Evolutionary conservation across 495 filamentous ascomycete genomes (phyloP).

Genomic region (Daldinia decipiens): DNA sequence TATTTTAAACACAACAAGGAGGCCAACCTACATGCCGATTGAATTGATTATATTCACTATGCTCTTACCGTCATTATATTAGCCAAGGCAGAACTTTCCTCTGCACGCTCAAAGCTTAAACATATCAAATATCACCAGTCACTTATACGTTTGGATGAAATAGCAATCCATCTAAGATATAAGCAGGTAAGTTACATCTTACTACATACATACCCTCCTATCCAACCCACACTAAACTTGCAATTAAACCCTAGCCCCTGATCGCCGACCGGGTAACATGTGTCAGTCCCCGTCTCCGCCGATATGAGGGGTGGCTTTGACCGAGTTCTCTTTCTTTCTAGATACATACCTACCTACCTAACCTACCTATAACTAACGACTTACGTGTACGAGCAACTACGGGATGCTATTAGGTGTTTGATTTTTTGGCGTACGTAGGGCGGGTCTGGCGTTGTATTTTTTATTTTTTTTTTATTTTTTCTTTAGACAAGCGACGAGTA

Average conservation of each 20-base stretch:
- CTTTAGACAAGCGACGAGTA: constrained; percentile 9
- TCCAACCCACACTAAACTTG: background rate
- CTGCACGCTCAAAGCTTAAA: background rate
- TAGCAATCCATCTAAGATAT: background rate
- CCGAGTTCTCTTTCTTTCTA: constrained; percentile 10
- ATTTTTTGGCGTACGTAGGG: constrained; percentile 22
- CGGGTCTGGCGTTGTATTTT: constrained; percentile 9
- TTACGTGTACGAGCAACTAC: constrained; percentile 9
- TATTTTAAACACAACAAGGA: background rate
- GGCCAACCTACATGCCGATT: background rate
- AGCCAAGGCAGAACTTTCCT: background rate
- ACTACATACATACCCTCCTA: background rate
- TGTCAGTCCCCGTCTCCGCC: too few species aligned
- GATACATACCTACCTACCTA: too few species aligned
- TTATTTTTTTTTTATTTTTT: background rate
- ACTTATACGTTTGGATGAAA: background rate
- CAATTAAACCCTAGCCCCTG: constrained; percentile 17
- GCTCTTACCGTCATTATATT: background rate
- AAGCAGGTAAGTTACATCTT: background rate
- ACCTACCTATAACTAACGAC: too few species aligned
- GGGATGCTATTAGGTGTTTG: constrained; percentile 11
- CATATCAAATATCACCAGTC: background rate
- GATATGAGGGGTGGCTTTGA: constrained; percentile 10
- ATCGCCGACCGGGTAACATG: background rate
- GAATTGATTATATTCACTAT: background rate